Conservation (phyloP, 164 flowering plant genomes). For the Magnolia kwangsiensis region DNA sequence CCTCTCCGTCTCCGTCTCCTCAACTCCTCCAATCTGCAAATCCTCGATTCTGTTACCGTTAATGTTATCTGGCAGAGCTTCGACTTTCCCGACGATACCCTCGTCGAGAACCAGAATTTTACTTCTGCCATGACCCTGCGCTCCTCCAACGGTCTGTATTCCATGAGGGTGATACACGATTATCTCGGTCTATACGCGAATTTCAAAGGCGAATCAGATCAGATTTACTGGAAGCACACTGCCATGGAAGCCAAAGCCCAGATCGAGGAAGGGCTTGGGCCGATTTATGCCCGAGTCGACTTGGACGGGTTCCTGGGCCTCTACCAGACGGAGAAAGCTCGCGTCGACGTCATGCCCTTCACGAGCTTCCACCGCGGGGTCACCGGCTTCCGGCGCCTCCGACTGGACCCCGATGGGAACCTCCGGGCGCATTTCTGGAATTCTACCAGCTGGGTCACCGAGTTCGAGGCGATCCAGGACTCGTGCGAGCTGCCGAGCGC, state of each 20-base stretch:
- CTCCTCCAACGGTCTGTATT: constrained; percentile 56
- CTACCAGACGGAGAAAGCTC: constrained; percentile 56
- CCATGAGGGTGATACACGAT: constrained; percentile 53
- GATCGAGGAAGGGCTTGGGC: constrained; percentile 47
- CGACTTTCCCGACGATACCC: constrained; percentile 63
- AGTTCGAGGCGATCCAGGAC: constrained; percentile 52
- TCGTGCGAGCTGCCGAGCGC: constrained; percentile 69
- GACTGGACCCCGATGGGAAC: constrained; percentile 80
- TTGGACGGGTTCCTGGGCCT: constrained; percentile 72
- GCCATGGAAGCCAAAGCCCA: constrained; percentile 69
- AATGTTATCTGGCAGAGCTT: constrained; percentile 73
- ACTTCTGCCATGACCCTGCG: constrained; percentile 49
- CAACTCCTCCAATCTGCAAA: constrained; percentile 54
- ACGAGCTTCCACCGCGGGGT: constrained; percentile 45
- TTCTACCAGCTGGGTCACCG: constrained; percentile 54
- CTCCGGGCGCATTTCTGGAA: constrained; percentile 74
- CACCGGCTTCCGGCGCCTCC: constrained; percentile 49
- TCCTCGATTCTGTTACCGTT: constrained; percentile 19
- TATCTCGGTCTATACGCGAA: constrained; percentile 57
- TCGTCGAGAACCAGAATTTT: constrained; percentile 76
- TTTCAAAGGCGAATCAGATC: constrained; percentile 24
- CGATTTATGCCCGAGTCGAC: constrained; percentile 49
- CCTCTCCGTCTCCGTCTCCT: constrained; percentile 36
- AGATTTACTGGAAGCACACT: constrained; percentile 57
- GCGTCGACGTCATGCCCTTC: constrained; percentile 70